These are phyloP conservation scores for Clonostachys byssicola DNA, from an alignment of 2,329 filamentous ascomycete genomes.

Conservation along the genomic window DNA sequence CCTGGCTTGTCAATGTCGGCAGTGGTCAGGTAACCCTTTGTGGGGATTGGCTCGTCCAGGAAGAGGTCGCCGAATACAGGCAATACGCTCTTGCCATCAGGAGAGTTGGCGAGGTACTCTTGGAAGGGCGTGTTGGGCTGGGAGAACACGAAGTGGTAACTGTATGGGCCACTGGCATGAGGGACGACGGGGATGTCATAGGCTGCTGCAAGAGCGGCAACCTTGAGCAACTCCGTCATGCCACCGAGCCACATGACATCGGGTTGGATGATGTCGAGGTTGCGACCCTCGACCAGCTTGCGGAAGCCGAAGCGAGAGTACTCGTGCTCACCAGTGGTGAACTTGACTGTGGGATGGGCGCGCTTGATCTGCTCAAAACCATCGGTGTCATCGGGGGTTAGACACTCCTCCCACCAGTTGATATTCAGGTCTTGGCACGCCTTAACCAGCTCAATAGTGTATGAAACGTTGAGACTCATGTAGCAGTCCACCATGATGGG, in stretches of 20 bases:
- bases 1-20: slow-evolving; percentile 82
- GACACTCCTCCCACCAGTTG: slow-evolving; percentile 96
- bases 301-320: slow-evolving; percentile 94
- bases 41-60: slow-evolving; percentile 83
- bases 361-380: slow-evolving; percentile 87
- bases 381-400: slow-evolving; percentile 88
- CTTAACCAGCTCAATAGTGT: slow-evolving; percentile 88
- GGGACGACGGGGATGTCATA: slow-evolving; percentile 94
- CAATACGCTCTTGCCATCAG: slow-evolving; percentile 83
- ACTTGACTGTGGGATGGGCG: slow-evolving; percentile 85
- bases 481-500: slow-evolving; percentile 96
- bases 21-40: slow-evolving; percentile 75
- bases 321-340: slow-evolving; percentile 94
- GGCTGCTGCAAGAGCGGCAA: slow-evolving; percentile 82
- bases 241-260: slow-evolving; percentile 98
- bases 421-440: slow-evolving; percentile 80
- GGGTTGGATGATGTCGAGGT: slow-evolving; percentile 90
- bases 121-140: slow-evolving; percentile 94
- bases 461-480: slow-evolving; percentile 90
- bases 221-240: slow-evolving; percentile 85
- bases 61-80: slow-evolving; percentile 93
- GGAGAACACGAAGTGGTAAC: slow-evolving; percentile 92
- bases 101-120: slow-evolving; percentile 90
- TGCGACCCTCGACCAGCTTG: slow-evolving; percentile 86
- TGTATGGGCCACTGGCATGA: slow-evolving; percentile 92